These are phyloP conservation scores for Chlorella sp. DNA, from an alignment of 139 green algal species.

Conservation along the genomic window DNA sequence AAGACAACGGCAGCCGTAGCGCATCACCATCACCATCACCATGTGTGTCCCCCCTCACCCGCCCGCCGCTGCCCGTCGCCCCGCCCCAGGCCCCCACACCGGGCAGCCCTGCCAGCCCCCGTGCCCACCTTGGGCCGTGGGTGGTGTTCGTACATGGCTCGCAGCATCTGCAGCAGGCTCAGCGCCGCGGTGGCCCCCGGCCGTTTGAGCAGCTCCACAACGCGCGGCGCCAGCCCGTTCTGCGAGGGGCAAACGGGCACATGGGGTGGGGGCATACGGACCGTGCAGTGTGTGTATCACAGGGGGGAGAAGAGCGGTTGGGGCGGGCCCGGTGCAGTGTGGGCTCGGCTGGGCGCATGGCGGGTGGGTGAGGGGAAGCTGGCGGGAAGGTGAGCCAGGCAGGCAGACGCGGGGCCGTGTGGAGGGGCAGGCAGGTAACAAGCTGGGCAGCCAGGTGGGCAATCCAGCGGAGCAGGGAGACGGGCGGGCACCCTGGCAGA, in stretches of 20 bases:
- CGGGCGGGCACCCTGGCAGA: too few relatives aligned
- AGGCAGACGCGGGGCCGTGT: too few relatives aligned
- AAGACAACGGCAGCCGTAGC: background rate
- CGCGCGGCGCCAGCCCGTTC: slow-evolving; percentile 41
- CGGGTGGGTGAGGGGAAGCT: too few relatives aligned
- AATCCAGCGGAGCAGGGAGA: too few relatives aligned
- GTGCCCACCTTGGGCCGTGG: slow-evolving; percentile 69
- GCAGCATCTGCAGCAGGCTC: slow-evolving; percentile 65
- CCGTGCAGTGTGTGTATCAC: background rate
- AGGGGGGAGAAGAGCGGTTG: too few relatives aligned
- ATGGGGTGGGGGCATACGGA: background rate
- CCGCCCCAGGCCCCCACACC: background rate
- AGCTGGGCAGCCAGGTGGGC: too few relatives aligned
- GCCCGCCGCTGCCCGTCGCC: too few relatives aligned
- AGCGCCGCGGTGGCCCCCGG: slow-evolving; percentile 40
- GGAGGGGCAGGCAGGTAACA: too few relatives aligned
- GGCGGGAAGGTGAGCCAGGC: background rate
- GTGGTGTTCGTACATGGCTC: slow-evolving; percentile 79
- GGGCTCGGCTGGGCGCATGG: background rate
- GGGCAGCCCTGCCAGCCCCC: background rate
- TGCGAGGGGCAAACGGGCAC: background rate
- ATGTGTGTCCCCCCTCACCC: background rate
- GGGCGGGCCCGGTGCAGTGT: background rate
- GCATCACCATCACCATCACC: background rate
- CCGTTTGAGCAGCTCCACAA: slow-evolving; percentile 55